Conservation (phyloP, 441 rosid genomes). For the Adansonia madagascariensis region DNA sequence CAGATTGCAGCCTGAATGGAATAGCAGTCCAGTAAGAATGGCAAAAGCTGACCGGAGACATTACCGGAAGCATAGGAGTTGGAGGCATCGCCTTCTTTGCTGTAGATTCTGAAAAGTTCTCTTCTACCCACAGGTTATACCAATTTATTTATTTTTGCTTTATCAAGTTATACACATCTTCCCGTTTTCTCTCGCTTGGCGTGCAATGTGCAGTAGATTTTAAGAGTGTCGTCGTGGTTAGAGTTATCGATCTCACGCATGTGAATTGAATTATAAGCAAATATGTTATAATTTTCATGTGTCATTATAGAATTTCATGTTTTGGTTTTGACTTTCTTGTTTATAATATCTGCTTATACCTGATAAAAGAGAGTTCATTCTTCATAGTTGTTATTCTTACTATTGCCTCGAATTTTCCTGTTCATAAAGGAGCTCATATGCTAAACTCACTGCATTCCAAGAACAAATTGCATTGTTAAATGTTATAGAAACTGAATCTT, state of each 20-base stretch:
- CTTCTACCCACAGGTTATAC: slow-evolving; percentile 36
- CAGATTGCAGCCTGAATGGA: slow-evolving; percentile 91
- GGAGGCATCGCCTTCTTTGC: slow-evolving; percentile 74
- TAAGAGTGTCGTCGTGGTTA: background rate
- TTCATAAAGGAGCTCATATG: background rate
- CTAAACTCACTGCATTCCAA: background rate
- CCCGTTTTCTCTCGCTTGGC: slow-evolving; percentile 23
- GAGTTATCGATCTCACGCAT: background rate
- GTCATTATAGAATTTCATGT: background rate
- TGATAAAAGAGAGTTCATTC: background rate
- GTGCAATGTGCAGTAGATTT: slow-evolving; percentile 26
- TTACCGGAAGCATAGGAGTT: slow-evolving; percentile 50
- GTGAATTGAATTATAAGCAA: slow-evolving; percentile 6
- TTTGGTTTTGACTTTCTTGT: background rate
- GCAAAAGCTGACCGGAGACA: slow-evolving; percentile 65
- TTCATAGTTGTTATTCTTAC: background rate
- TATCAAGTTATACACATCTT: slow-evolving; percentile 28
- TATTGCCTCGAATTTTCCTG: background rate
- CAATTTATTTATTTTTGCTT: slow-evolving; percentile 24
- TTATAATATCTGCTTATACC: background rate
- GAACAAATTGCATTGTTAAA: background rate
- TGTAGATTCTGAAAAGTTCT: slow-evolving; percentile 71
- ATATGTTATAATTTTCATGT: background rate
- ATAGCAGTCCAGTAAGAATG: slow-evolving; percentile 90
- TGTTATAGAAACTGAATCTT: background rate